phyloP scores from a whole-genome alignment of 768 basidiomycete species.

The Wakefieldia striispora region DNA sequence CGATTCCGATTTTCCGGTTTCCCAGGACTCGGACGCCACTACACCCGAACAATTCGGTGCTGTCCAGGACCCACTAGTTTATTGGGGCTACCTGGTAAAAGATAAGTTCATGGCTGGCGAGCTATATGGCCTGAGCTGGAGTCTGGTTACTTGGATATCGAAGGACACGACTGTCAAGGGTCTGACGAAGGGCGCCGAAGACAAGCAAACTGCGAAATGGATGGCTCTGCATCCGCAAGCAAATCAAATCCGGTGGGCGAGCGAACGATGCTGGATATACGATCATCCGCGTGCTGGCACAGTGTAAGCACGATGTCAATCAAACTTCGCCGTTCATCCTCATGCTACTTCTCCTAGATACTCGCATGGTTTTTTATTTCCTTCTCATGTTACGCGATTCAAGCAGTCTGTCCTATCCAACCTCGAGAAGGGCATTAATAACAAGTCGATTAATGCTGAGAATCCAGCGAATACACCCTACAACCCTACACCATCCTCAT shows the following conservation, averaged over 20 bases:
- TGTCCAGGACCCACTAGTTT: constrained; percentile 65
- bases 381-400: constrained; percentile 77
- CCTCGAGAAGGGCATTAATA: constrained; percentile 43
- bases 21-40: neutral
- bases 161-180: constrained; percentile 65
- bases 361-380: constrained; percentile 93
- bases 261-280: constrained; percentile 96
- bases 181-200: constrained; percentile 79
- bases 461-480: constrained; percentile 20
- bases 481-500: constrained; percentile 51
- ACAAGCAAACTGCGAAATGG: constrained; percentile 93
- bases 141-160: constrained; percentile 85
- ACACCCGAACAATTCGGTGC: constrained; percentile 8
- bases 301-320: constrained; percentile 55
- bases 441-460: constrained; percentile 32
- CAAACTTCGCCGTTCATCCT: neutral
- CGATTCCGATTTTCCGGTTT: neutral
- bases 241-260: constrained; percentile 79
- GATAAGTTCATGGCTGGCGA: constrained; percentile 96
- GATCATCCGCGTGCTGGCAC: constrained; percentile 95
- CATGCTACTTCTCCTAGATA: constrained; percentile 52
- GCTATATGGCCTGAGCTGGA: constrained; percentile 86
- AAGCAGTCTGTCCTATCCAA: constrained; percentile 53
- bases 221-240: constrained; percentile 83
- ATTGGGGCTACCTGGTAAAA: constrained; percentile 90